Conservation (phyloP, 2,329 filamentous ascomycete genomes). For the Amauroascus niger region DNA sequence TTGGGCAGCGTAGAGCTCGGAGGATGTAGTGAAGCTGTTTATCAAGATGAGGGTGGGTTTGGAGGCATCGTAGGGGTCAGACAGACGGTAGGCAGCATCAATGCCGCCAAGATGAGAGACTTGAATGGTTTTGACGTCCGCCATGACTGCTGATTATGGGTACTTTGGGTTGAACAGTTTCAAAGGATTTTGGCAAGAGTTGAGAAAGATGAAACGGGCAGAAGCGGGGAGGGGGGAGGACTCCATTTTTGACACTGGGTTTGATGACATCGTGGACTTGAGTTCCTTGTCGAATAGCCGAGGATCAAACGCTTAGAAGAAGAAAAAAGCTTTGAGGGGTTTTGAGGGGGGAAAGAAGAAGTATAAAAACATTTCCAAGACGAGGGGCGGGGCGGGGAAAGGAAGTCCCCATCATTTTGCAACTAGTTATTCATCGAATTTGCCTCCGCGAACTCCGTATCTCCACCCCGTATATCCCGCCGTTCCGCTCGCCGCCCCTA, state of each 20-base stretch:
- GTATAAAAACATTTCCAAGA: no score
- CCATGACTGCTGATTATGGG: conserved; percentile 4
- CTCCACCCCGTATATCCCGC: conserved; percentile 13
- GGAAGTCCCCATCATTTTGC: no score
- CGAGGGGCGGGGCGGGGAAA: no score
- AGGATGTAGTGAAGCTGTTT: conserved; percentile 44
- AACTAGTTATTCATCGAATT: no score
- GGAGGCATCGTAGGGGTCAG: conserved; percentile 38
- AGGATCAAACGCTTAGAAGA: conserved; percentile 1
- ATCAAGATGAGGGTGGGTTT: conserved; percentile 46
- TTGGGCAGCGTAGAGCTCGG: conserved; percentile 37
- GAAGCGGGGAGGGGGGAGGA: not conserved
- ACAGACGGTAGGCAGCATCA: conserved; percentile 40
- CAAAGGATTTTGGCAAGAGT: not conserved
- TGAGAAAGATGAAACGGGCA: not conserved
- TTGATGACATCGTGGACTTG: not conserved
- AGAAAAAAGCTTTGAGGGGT: not conserved
- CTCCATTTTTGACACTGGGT: not conserved
- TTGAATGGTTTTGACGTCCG: conserved; percentile 27
- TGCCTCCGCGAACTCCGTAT: conserved; percentile 8
- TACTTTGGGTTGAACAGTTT: not conserved
- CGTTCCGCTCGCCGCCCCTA: conserved; percentile 9
- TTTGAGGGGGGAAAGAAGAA: not conserved
- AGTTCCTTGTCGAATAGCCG: not conserved
- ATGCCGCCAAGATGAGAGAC: conserved; percentile 45